A percentile compares a stretch with the other conserved stretches of the same genome.
Conservation (phyloP, 495 filamentous ascomycete genomes). For the Sordaria brevicollis region DNA sequence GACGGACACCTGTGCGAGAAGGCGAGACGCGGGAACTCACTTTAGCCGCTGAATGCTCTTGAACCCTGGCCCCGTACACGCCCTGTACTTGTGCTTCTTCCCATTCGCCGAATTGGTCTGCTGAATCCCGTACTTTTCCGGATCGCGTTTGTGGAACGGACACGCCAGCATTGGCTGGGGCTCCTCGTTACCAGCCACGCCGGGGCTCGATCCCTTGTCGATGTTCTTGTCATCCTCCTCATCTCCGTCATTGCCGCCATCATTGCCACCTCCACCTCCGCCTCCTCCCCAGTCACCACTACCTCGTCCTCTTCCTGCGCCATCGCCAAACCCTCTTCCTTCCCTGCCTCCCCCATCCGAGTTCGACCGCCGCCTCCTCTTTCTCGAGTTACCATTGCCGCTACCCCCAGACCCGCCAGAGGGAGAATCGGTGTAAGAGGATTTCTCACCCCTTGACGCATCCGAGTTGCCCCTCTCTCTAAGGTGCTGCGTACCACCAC, state of each 20-base stretch:
- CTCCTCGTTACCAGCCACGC: slow-evolving; percentile 1
- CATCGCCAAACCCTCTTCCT: background rate
- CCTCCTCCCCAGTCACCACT: background rate
- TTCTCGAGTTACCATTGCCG: slow-evolving; percentile 1
- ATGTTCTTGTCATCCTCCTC: slow-evolving; percentile 8
- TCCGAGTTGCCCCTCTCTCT: background rate
- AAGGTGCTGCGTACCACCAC: background rate
- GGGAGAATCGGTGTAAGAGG: background rate
- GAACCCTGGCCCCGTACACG: slow-evolving; percentile 16
- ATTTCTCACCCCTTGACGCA: slow-evolving; percentile 4
- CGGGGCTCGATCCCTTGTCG: background rate
- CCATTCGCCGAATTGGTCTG: slow-evolving; percentile 5
- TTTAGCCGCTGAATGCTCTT: slow-evolving; percentile 19
- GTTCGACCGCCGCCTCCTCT: slow-evolving; percentile 8
- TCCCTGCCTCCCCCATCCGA: slow-evolving; percentile 5
- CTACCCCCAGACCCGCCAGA: background rate
- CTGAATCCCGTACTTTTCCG: slow-evolving; percentile 16
- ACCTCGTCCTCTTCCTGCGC: background rate
- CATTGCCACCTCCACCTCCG: background rate
- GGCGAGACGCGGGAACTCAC: slow-evolving; percentile 1
- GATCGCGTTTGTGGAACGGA: slow-evolving; percentile 16
- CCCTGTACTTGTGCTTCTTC: slow-evolving; percentile 15
- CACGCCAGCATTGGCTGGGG: slow-evolving; percentile 9
- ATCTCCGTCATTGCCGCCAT: slow-evolving; percentile 8
- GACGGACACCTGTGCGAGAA: background rate